These are phyloP conservation scores for Amphirosellinia nigrospora DNA, from an alignment of 495 filamentous ascomycete species.

Conservation along the genomic window DNA sequence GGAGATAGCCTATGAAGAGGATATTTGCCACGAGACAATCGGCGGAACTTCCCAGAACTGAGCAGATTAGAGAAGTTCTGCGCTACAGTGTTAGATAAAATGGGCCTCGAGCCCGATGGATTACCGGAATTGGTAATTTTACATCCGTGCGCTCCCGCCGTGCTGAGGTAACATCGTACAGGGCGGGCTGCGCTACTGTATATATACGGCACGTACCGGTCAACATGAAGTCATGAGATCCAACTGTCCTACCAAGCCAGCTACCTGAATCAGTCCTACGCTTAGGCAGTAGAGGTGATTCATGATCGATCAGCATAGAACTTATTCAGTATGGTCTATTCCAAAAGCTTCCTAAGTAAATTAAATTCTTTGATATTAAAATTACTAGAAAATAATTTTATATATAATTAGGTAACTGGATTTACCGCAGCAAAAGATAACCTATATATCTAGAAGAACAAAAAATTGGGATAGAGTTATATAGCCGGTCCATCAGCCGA, in stretches of 20 bases:
- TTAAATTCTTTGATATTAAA: not conserved
- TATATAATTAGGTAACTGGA: too few relatives aligned
- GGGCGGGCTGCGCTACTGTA: not conserved
- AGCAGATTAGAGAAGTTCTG: not conserved
- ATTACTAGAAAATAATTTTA: not conserved
- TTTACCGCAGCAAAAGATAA: too few relatives aligned
- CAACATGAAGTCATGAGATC: not conserved
- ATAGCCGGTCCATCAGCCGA: constrained; percentile 3
- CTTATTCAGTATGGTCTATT: not conserved
- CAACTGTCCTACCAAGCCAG: not conserved
- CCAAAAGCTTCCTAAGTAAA: not conserved
- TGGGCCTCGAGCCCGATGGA: not conserved
- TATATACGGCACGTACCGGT: not conserved
- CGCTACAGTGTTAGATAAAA: not conserved
- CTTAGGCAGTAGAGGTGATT: too few relatives aligned
- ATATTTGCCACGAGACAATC: too few relatives aligned
- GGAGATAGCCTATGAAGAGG: too few relatives aligned
- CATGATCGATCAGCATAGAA: not conserved
- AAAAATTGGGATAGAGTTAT: not conserved
- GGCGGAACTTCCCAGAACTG: too few relatives aligned
- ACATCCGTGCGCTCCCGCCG: not conserved
- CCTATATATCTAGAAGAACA: not conserved
- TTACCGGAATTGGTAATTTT: constrained; percentile 2
- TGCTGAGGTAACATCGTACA: not conserved
- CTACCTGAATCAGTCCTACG: too few relatives aligned